phyloP scores from a whole-genome alignment of 2,329 filamentous ascomycete genomes.

The Neoarthrinium moseri region DNA sequence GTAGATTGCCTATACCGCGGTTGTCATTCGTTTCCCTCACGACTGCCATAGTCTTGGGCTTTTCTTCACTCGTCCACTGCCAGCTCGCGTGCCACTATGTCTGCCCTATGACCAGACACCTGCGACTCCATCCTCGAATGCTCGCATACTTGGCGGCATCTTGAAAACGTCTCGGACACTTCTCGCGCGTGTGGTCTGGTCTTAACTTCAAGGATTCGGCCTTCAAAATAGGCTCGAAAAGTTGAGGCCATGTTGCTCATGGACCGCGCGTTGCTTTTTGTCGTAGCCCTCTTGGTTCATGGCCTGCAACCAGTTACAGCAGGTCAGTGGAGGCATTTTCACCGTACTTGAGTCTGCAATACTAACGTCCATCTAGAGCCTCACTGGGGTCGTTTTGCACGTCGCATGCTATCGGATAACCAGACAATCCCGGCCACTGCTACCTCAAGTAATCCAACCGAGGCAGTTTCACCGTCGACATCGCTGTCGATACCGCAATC shows the following conservation, averaged over 20 bases:
- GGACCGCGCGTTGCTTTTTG: slow-evolving; percentile 16
- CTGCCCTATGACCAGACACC: no score
- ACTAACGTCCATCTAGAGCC: not conserved
- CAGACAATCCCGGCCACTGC: not conserved
- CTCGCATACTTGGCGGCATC: no score
- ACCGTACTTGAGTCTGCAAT: not conserved
- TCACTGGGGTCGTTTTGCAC: slow-evolving; percentile 1
- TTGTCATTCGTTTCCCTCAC: no score
- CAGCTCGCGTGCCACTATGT: no score
- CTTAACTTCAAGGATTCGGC: no score
- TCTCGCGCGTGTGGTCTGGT: no score
- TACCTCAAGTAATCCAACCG: not conserved
- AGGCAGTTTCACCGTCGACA: not conserved
- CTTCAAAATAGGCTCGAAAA: no score
- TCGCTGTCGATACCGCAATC: not conserved
- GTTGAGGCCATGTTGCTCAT: slow-evolving; percentile 19
- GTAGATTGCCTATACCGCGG: no score
- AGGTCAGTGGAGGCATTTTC: slow-evolving; percentile 15
- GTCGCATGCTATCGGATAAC: not conserved
- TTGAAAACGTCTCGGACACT: no score
- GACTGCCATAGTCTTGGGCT: no score
- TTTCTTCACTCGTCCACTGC: no score
- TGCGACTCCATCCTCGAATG: no score
- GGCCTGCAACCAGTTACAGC: slow-evolving; percentile 16
- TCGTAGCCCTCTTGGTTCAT: slow-evolving; percentile 17